Percentiles rank a stretch among this genome's conserved stretches.
Evolutionary conservation across 352 stramenopile species (phyloP).

Genomic region (Bremia lactucae): DNA sequence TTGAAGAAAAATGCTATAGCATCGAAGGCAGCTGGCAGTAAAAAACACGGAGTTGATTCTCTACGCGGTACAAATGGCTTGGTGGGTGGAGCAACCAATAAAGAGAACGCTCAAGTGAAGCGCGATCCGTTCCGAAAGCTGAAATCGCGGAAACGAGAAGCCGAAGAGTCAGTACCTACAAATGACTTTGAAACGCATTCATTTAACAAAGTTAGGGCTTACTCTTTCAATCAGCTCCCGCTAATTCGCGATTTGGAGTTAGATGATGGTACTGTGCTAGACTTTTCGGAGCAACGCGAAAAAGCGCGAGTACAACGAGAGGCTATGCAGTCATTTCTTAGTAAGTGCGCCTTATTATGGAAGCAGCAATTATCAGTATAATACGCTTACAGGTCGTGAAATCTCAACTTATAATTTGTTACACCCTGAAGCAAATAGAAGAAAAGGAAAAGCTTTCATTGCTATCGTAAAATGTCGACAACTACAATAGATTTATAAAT

Average conservation of each 20-base stretch:
- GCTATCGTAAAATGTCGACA: too few relatives aligned
- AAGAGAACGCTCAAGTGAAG: slow-evolving; percentile 4
- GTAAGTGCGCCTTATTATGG: slow-evolving; percentile 23
- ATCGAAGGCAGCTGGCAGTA: slow-evolving; percentile 4
- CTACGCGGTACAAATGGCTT: slow-evolving; percentile 8
- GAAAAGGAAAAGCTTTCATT: too few relatives aligned
- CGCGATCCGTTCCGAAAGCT: slow-evolving; percentile 2
- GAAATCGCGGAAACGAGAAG: slow-evolving; percentile 20
- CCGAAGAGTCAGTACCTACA: not conserved
- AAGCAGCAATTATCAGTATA: slow-evolving; percentile 27
- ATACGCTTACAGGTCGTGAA: slow-evolving; percentile 5
- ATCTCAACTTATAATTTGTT: too few relatives aligned
- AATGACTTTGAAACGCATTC: slow-evolving; percentile 1
- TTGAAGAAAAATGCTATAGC: not conserved
- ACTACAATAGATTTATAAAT: too few relatives aligned
- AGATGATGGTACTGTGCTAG: slow-evolving; percentile 21
- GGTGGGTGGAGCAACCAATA: not conserved
- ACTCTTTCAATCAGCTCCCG: slow-evolving; percentile 12
- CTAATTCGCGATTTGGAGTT: slow-evolving; percentile 23
- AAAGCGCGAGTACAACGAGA: slow-evolving; percentile 14
- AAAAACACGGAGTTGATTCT: not conserved
- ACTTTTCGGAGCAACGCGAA: slow-evolving; percentile 23
- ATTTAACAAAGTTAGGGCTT: slow-evolving; percentile 10
- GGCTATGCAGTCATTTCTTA: slow-evolving; percentile 20
- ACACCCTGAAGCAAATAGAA: too few relatives aligned